These are phyloP conservation scores for Phytophthora cryptogea DNA, from an alignment of 352 stramenopile genomes.

Conservation along the genomic window DNA sequence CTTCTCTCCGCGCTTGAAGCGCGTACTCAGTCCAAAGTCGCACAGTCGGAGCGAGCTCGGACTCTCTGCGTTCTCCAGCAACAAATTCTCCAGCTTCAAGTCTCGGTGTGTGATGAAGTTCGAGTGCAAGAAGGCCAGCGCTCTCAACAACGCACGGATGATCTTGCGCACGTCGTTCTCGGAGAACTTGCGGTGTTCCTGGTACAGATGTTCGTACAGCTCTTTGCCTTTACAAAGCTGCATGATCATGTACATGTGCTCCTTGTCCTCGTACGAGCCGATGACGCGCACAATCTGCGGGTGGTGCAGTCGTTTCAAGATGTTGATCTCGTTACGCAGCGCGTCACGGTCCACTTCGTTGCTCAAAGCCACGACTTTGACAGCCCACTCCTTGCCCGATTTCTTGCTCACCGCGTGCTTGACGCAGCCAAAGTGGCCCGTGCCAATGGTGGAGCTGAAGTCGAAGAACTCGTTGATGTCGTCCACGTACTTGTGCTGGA, in stretches of 20 bases:
- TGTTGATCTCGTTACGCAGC: conserved; percentile 78
- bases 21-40: conserved; percentile 82
- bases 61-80: conserved; percentile 71
- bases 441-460: conserved; percentile 67
- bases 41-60: conserved; percentile 77
- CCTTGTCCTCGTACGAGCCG: conserved; percentile 74
- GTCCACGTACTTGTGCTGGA: conserved; percentile 78
- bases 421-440: conserved; percentile 75
- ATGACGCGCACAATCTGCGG: conserved; percentile 83
- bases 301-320: conserved; percentile 78
- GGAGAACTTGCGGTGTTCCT: conserved; percentile 59
- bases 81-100: conserved; percentile 83
- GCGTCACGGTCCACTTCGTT: conserved; percentile 79
- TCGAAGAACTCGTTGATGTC: conserved; percentile 69
- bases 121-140: conserved; percentile 76
- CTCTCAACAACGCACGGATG: conserved; percentile 61
- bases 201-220: conserved; percentile 79
- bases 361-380: conserved; percentile 75
- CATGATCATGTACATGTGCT: conserved; percentile 90
- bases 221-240: conserved; percentile 85
- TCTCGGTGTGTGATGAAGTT: conserved; percentile 84
- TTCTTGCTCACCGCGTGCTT: conserved; percentile 61
- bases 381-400: conserved; percentile 75
- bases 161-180: conserved; percentile 73
- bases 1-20: conserved; percentile 74